Conservation (phyloP, 352 stramenopile species). For the Globisporangium barbulae region DNA sequence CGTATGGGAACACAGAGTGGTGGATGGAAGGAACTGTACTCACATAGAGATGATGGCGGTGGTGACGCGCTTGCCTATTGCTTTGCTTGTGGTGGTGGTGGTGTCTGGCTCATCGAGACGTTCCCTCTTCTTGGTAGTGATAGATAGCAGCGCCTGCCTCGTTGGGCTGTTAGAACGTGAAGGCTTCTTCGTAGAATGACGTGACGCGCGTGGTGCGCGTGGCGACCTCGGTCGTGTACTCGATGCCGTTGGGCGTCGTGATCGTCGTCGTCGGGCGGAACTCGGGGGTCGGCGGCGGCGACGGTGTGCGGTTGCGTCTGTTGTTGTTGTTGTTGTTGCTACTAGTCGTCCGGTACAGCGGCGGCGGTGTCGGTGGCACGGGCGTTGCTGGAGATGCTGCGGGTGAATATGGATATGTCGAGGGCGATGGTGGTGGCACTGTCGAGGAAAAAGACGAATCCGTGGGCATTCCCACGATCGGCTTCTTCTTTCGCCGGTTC, state of each 20-base stretch:
- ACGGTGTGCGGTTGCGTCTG: neutral
- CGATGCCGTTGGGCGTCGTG: slow-evolving; percentile 21
- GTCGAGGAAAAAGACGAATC: slow-evolving; percentile 19
- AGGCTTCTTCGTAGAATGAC: slow-evolving; percentile 57
- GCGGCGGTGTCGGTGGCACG: neutral
- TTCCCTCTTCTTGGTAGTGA: neutral
- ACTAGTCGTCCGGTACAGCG: neutral
- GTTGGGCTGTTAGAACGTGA: slow-evolving; percentile 38
- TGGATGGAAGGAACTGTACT: neutral
- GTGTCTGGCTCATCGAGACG: neutral
- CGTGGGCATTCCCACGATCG: slow-evolving; percentile 37
- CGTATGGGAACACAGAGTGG: neutral
- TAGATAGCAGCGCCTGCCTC: neutral
- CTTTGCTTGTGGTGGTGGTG: too few relatives aligned
- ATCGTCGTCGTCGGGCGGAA: slow-evolving; percentile 17
- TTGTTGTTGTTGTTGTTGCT: slow-evolving; percentile 4
- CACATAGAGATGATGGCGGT: neutral
- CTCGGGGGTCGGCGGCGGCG: neutral
- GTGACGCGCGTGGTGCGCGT: slow-evolving; percentile 17
- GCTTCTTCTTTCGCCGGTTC: slow-evolving; percentile 60
- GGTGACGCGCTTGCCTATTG: too few relatives aligned
- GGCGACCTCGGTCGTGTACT: slow-evolving; percentile 20
- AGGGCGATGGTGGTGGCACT: neutral
- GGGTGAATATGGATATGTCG: neutral
- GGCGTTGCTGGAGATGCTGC: slow-evolving; percentile 20